Base-by-base conservation (phyloP, 2,329 filamentous ascomycete genomes). In the Byssoonygena ceratinophila region DNA sequence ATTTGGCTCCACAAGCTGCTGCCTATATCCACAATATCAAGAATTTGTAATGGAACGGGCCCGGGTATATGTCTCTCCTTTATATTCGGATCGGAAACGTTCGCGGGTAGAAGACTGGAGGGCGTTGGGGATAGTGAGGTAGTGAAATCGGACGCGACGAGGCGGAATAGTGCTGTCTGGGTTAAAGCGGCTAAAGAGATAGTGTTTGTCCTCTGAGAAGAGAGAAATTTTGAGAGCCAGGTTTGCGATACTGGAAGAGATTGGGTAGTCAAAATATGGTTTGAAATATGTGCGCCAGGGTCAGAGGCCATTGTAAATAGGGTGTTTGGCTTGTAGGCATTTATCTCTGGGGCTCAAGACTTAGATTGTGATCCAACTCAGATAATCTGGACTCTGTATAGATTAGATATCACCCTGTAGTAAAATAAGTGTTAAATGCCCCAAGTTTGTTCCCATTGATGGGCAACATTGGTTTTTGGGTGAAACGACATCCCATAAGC, bases 1-100 rank as follows among this genome's bases (percentile, higher is more conserved):
- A 95, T 78, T 67, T 96, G 88, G 58, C 87, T 84, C 87, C 90
- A 94, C 48, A 85, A 78, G 60, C 84, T 88, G 49, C 79, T 76
- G 1, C 83, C 78, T 18, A 97, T 77, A 63, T 97, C 90, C 63
- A 94, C 84, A 6, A 97, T 75, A 60, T 94, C 89, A 1, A 95
- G 71, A 0, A 97, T 79, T 67, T 97, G 92, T 1, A 92, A 83
- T 2, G 84, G 74, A 0, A 91, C 74, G 29, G 87, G 79, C 1
- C 75, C 75, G 0, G 71, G 55, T 0, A 97, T 71, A 0, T 68
- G 71, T 3, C 72, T 68, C 54, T 87, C 80, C 57, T 77, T 74
- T 8, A 76, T 66, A 2, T 71, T 68, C 0, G 77, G 72, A 58
- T 79, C 72, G 45, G 73, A 68, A n/a, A 82, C 68, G 57, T 78